Percentiles rank a stretch among this genome's conserved stretches.
phyloP scores from a whole-genome alignment of 352 stramenopile genomes.

The Phytophthora pinifolia region DNA sequence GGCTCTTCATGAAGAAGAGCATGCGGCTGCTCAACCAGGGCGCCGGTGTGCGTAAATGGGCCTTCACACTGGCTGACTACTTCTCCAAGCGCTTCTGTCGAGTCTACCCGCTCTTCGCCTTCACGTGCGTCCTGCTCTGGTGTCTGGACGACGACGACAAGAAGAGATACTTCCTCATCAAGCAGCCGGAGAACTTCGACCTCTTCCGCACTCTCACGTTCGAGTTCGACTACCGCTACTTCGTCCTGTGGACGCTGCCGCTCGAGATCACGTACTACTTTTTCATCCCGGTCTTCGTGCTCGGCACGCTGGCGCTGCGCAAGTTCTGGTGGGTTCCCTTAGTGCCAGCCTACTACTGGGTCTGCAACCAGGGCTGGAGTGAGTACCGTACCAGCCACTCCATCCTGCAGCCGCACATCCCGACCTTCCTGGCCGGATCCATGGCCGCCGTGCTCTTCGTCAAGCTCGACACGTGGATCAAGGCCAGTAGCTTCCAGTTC shows the following conservation, averaged over 20 bases:
- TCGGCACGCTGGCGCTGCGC: constrained; percentile 19
- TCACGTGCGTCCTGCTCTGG: constrained; percentile 37
- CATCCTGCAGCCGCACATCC: constrained; percentile 23
- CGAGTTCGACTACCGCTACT: constrained; percentile 41
- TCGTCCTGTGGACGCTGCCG: constrained; percentile 54
- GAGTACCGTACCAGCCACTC: constrained; percentile 31
- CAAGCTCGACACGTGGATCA: constrained; percentile 30
- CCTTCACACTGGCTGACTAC: constrained; percentile 42
- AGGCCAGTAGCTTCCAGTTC: constrained; percentile 33
- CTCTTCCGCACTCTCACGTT: constrained; percentile 46
- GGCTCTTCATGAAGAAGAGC: constrained; percentile 55
- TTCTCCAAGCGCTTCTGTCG: constrained; percentile 44
- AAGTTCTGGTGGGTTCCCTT: constrained; percentile 40
- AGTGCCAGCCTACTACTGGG: constrained; percentile 30
- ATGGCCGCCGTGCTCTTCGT: constrained; percentile 41
- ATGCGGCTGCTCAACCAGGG: constrained; percentile 28
- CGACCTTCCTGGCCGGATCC: constrained; percentile 44
- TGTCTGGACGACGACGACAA: constrained; percentile 32
- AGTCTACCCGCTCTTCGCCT: constrained; percentile 49
- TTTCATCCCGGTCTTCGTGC: constrained; percentile 44
- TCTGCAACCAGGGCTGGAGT: constrained; percentile 30
- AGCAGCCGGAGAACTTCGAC: constrained; percentile 27
- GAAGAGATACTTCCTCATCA: constrained; percentile 33
- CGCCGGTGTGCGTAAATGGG: constrained; percentile 30
- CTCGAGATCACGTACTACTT: constrained; percentile 59